These are phyloP conservation scores for Pyrus pyrifolia DNA, from an alignment of 306 rosid genomes.

Conservation along the genomic window DNA sequence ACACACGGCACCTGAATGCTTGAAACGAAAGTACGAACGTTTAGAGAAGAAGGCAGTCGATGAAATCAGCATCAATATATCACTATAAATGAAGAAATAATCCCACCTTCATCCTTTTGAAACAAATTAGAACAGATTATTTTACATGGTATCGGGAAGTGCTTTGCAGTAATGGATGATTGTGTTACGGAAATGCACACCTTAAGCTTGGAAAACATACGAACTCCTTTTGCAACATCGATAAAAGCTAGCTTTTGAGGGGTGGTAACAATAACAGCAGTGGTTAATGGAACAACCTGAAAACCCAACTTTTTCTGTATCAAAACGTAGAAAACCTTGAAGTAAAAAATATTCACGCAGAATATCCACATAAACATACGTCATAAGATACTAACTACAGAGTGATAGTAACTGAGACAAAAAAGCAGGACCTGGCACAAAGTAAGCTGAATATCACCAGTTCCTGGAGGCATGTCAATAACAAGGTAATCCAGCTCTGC, in stretches of 20 bases:
- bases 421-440: constrained; percentile 75
- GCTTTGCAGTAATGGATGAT: not conserved
- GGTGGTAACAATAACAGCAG: constrained; percentile 96
- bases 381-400: not conserved
- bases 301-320: constrained; percentile 26
- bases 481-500: constrained; percentile 96
- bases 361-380: not conserved
- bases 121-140: not conserved
- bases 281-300: constrained; percentile 85
- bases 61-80: not conserved
- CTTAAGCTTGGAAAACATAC: constrained; percentile 98
- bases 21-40: constrained; percentile 9
- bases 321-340: constrained; percentile 9
- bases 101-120: not conserved
- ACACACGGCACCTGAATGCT: constrained; percentile 80
- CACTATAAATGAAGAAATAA: not conserved
- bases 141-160: not conserved
- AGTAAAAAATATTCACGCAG: not conserved
- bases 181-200: constrained; percentile 32
- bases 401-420: not conserved
- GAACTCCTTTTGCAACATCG: constrained; percentile 98
- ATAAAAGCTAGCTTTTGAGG: constrained; percentile 96
- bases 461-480: constrained; percentile 98
- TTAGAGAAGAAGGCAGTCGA: constrained; percentile 12
- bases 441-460: constrained; percentile 97